Base-by-base conservation (phyloP, 768 basidiomycete genomes). In the Gyrodon lividus region DNA sequence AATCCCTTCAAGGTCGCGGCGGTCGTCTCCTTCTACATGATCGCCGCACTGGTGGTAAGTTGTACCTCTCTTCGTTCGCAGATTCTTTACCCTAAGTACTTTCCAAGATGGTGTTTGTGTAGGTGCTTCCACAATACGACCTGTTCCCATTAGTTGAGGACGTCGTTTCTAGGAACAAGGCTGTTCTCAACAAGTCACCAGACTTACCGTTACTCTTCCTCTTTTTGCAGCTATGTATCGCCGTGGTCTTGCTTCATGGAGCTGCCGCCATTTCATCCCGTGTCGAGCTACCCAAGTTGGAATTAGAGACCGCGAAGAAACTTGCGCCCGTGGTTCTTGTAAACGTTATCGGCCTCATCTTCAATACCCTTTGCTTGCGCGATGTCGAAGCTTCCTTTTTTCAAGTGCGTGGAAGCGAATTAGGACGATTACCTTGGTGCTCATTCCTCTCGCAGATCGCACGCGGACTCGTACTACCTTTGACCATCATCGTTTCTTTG, bases 11-110 rank as follows among this genome's bases (percentile, higher is more conserved):
- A 83, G 65, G 82, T 89, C 41, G 82, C 83, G 14, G 79, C 68
- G n/a, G 88, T 91, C 22, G 87, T 89, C 55, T 56, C 75, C 6
- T 91, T 91, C 70, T 91, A 89, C 73, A 89, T 91, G 87, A 67
- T 69, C 19, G 78, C 87, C 3, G 88, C 88, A 3, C 72, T 91
- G 8, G 79, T 89, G 35, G 86, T 89, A 62, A 67, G 86, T 77
- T 43, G 24, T 39, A 35, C 30, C 34, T 31, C 33, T 22, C 26
- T 37, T 20, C 40, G 34, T 49, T 53, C 48, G 33, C 33, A n/a
- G 30, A 3, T 14, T 12, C 13, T 40, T 28, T 37, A 26, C 50
- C 41, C 39, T 46, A 19, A 43, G 43, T 45, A 10, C n/a, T 31
- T 33, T 20, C 33, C 48, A 34, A 79, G 77, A 78, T 78, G 77